Percentiles rank a stretch among this genome's conserved stretches.
Conservation (phyloP, 345 rosid genomes). For the Eucalyptus cladocalyx region DNA sequence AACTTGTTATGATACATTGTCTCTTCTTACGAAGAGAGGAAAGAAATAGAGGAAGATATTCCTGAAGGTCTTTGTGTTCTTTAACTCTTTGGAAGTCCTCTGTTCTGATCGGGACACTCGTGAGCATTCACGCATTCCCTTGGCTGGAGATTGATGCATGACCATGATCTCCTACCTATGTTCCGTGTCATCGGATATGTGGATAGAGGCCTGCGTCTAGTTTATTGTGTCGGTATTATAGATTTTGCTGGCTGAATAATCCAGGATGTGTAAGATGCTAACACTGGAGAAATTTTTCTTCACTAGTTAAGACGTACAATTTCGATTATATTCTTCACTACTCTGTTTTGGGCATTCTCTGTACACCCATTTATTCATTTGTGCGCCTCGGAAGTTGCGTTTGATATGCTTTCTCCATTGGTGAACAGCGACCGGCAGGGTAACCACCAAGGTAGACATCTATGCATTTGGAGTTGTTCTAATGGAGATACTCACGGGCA, state of each 20-base stretch:
- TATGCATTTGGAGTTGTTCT: conserved; percentile 80
- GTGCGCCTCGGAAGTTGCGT: background rate
- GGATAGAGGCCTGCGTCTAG: background rate
- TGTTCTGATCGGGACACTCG: background rate
- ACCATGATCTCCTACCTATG: background rate
- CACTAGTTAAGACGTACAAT: background rate
- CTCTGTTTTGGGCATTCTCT: background rate
- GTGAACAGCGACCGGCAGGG: conserved; percentile 78
- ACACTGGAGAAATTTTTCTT: background rate
- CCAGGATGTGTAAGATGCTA: background rate
- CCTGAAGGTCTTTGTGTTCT: background rate
- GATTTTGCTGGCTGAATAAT: background rate
- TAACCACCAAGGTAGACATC: conserved; percentile 78
- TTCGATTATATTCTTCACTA: background rate
- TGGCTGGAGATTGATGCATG: background rate
- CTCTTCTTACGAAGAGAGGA: background rate
- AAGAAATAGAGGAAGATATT: background rate
- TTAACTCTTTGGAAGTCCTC: background rate
- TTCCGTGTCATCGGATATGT: background rate
- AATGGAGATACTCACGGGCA: conserved; percentile 80
- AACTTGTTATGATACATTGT: background rate
- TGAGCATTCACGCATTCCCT: background rate
- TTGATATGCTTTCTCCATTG: background rate
- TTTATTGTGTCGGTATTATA: background rate
- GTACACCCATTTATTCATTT: background rate